A percentile compares a stretch with the other conserved stretches of the same genome.
phyloP scores from a whole-genome alignment of 2,329 filamentous ascomycete genomes.

The Colletotrichum chrysophilum region DNA sequence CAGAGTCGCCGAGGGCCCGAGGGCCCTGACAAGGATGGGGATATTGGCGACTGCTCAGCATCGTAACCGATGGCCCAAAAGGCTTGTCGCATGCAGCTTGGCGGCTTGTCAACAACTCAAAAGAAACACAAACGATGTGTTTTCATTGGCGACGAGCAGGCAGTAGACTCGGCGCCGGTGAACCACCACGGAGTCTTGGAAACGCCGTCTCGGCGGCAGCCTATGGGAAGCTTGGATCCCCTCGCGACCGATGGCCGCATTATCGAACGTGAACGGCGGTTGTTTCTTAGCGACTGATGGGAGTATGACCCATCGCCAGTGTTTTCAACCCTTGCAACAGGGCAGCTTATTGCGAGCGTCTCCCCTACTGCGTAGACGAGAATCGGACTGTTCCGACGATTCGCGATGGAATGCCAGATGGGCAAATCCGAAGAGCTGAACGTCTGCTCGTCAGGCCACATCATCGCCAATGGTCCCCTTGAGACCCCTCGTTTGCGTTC shows the following conservation, averaged over 20 bases:
- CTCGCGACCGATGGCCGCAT: not conserved
- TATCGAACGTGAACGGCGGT: not conserved
- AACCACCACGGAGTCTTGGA: not conserved
- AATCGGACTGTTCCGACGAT: not conserved
- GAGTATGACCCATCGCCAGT: not conserved
- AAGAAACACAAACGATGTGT: not conserved
- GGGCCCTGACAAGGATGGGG: not conserved
- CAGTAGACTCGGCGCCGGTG: not conserved
- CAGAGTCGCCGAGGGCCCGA: not conserved
- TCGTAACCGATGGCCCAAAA: not conserved
- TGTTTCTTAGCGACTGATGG: not conserved
- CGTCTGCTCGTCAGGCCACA: slow-evolving; percentile 1
- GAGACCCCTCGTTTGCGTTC: not conserved
- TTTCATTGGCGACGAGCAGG: not conserved
- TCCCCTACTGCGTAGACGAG: not conserved
- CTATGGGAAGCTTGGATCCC: not conserved
- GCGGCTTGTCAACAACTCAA: not conserved
- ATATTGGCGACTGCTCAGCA: not conserved
- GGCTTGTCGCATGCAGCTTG: not conserved
- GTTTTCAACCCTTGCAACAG: not conserved
- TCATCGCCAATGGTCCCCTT: not conserved
- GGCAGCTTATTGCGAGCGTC: not conserved
- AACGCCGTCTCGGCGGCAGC: not conserved
- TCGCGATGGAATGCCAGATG: not conserved
- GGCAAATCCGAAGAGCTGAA: not conserved